Evolutionary conservation across 192 early-diverging fungal species (phyloP), one percentile per base, ranked within the genome.

Genomic region (Geosiphon pyriformis): DNA sequence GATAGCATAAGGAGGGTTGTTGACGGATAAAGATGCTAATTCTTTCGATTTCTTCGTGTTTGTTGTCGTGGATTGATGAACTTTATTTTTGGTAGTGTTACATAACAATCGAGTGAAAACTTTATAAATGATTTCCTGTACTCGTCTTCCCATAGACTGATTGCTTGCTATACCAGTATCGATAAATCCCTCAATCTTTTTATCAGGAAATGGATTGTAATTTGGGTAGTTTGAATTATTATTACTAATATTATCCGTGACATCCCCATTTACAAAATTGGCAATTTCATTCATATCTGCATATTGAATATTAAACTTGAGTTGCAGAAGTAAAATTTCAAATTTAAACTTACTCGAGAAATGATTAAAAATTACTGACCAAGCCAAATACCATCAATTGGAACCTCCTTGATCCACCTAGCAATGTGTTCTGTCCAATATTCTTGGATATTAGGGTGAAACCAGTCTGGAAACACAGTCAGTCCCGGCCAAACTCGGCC

Each of bases 381-480:
- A 37, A 86, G 81, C 85, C 85, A 86, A 55, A 86, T 62, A 6
- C 85, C 85, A 70, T 84, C 82, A 20, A 86, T 71, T 2, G 74
- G 65, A 7, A 73, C 67, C 48, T 71, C 33, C 1, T 54, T 3
- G 23, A 59, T 32, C 61, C 62, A 72, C 3, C 42, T 46, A 1
- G 32, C 20, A 26, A 86, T 72, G 65, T 76, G 65, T 20, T 71
- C 75, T 30, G 63, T 67, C 85, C 85, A 86, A 68, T 80, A 86
- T 0, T 65, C 31, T 58, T 77, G 73, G 1, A 70, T 62, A 30
- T 79, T 76, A 29, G 69, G 59, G 34, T 77, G 74, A 72, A 86
- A 84, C 82, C 82, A 86, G 71, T 86, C 85, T 2, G 85, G 85
- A 62, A 83, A 83, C 3, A 71, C 78, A 1, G 79, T 83, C 47